Percentiles rank a stretch among this genome's conserved stretches.
These are phyloP conservation scores for Aphanomyces euteiches DNA, from an alignment of 352 stramenopile genomes.

Conservation along the genomic window DNA sequence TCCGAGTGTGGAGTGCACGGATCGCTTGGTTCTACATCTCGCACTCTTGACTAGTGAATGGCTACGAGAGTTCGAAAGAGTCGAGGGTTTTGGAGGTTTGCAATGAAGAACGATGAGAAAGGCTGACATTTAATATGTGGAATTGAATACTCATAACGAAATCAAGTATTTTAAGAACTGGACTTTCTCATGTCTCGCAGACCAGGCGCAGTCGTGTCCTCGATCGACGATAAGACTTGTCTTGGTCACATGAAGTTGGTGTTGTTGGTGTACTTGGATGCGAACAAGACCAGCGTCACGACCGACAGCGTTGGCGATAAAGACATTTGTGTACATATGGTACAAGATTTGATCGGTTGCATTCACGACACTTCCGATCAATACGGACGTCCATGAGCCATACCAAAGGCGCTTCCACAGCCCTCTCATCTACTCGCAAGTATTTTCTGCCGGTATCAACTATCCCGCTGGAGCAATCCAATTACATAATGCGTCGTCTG, in stretches of 20 bases:
- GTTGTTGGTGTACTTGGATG: conserved; percentile 75
- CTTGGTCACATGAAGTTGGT: conserved; percentile 68
- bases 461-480: conserved; percentile 48
- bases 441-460: conserved; percentile 58
- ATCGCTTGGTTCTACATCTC: no score
- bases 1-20: no score
- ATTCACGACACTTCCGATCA: conserved; percentile 48
- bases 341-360: conserved; percentile 51
- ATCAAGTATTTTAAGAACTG: no score
- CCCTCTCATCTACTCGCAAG: conserved; percentile 55
- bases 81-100: no score
- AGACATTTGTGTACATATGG: conserved; percentile 64
- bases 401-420: conserved; percentile 66
- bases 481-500: conserved; percentile 67
- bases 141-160: no score
- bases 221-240: conserved; percentile 37
- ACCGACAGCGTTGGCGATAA: conserved; percentile 28
- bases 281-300: conserved; percentile 32
- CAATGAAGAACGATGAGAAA: no score
- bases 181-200: no score
- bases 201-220: conserved; percentile 38
- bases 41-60: no score
- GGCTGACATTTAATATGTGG: no score
- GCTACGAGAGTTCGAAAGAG: no score
- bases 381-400: conserved; percentile 53